Evolutionary conservation across 1,139 yeast species (phyloP).

Genomic region (Kodamaea plutei): DNA sequence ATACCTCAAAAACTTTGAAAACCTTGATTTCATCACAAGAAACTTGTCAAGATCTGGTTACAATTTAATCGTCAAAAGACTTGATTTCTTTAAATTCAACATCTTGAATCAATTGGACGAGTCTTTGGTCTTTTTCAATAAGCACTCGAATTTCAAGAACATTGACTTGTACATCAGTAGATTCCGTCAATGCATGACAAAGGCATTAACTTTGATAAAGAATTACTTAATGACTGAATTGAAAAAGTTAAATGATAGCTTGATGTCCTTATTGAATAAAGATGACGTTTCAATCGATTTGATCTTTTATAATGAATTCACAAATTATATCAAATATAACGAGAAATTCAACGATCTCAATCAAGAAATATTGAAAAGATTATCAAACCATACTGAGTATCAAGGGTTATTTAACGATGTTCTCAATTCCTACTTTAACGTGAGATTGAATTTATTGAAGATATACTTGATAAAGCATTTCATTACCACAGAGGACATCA

Average conservation of each 20-base stretch:
- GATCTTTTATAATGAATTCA: slow-evolving; percentile 53
- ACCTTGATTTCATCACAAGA: slow-evolving; percentile 65
- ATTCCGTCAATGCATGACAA: slow-evolving; percentile 79
- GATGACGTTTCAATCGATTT: slow-evolving; percentile 24
- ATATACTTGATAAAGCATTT: slow-evolving; percentile 22
- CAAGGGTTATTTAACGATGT: slow-evolving; percentile 68
- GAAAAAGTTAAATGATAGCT: slow-evolving; percentile 42
- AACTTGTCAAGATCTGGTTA: slow-evolving; percentile 63
- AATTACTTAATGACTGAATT: slow-evolving; percentile 59
- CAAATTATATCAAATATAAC: slow-evolving; percentile 23
- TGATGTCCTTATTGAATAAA: slow-evolving; percentile 28
- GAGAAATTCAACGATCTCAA: slow-evolving; percentile 40
- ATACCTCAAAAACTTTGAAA: slow-evolving; percentile 61
- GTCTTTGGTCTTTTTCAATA: slow-evolving; percentile 34
- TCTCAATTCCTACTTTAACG: slow-evolving; percentile 55
- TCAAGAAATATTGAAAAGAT: slow-evolving; percentile 48
- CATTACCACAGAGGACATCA: slow-evolving; percentile 4
- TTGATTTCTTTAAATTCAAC: slow-evolving; percentile 15
- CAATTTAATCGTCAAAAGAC: slow-evolving; percentile 53
- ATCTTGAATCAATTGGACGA: slow-evolving; percentile 59
- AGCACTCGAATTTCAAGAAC: slow-evolving; percentile 57
- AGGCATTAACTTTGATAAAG: slow-evolving; percentile 72
- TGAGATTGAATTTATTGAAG: slow-evolving; percentile 46
- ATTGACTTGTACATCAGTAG: slow-evolving; percentile 66
- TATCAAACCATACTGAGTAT: slow-evolving; percentile 50